Conservation (phyloP, 306 rosid species). For the Rubus parviflorus region DNA sequence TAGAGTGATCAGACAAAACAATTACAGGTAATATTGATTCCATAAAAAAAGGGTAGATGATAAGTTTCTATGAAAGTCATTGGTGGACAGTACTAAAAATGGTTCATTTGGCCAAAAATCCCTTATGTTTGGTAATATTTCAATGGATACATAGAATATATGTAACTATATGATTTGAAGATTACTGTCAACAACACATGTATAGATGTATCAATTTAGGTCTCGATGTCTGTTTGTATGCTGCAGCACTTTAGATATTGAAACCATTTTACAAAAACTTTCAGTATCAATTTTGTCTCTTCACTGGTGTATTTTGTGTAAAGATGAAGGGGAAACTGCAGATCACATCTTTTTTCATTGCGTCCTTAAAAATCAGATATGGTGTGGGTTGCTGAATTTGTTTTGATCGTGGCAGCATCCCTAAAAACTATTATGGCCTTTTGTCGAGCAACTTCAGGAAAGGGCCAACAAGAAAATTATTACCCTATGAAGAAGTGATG, state of each 20-base stretch:
- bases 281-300: neutral
- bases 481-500: neutral
- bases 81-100: neutral
- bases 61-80: no score
- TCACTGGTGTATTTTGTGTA: neutral
- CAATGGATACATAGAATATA: no score
- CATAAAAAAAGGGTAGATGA: neutral
- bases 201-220: no score
- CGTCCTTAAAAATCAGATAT: neutral
- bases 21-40: neutral
- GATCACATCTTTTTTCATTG: neutral
- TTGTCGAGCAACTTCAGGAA: neutral
- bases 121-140: no score
- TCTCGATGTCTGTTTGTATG: no score
- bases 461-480: neutral
- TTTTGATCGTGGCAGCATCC: neutral
- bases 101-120: neutral
- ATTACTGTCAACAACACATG: no score
- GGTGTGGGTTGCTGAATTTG: neutral
- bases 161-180: no score
- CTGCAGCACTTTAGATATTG: neutral
- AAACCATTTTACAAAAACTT: neutral
- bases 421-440: neutral
- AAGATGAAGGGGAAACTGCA: neutral
- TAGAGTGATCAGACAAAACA: neutral